phyloP scores from a whole-genome alignment of 805 yeast genomes.

The Blastobotrys mokoenaii region DNA sequence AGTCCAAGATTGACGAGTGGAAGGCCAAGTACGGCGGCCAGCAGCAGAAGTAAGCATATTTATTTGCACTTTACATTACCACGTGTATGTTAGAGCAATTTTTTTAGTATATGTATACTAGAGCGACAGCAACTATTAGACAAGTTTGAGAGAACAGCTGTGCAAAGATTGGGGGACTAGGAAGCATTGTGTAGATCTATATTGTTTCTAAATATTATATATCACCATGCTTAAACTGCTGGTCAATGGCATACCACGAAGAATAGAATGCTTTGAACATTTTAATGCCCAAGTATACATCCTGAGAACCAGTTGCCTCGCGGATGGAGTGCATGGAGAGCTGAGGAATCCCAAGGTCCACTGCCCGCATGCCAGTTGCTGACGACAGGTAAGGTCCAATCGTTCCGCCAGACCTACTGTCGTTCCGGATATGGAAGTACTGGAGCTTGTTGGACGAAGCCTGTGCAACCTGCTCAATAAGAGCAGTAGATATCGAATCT shows the following conservation, averaged over 20 bases:
- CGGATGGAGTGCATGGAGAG: slow-evolving; percentile 81
- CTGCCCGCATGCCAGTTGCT: slow-evolving; percentile 40
- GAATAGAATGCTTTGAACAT: slow-evolving; percentile 64
- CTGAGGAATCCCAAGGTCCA: slow-evolving; percentile 78
- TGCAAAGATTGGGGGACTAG: too few relatives aligned
- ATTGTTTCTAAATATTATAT: not conserved
- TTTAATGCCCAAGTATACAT: slow-evolving; percentile 64
- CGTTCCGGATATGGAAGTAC: slow-evolving; percentile 79
- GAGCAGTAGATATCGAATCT: slow-evolving; percentile 62
- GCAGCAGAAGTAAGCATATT: not conserved
- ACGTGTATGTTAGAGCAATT: too few relatives aligned
- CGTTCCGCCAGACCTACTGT: slow-evolving; percentile 79
- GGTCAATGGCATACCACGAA: slow-evolving; percentile 51
- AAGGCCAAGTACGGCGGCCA: slow-evolving; percentile 75
- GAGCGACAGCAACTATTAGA: too few relatives aligned
- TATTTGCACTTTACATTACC: not conserved
- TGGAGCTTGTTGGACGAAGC: slow-evolving; percentile 59
- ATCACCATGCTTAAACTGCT: slow-evolving; percentile 17
- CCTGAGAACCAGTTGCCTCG: slow-evolving; percentile 72
- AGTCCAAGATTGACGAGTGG: slow-evolving; percentile 80
- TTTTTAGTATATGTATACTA: too few relatives aligned
- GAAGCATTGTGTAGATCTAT: not conserved
- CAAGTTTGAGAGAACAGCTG: too few relatives aligned
- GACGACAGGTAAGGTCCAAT: slow-evolving; percentile 56
- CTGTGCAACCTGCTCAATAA: slow-evolving; percentile 62